Base-by-base conservation (phyloP, 2,329 filamentous ascomycete genomes). In the Arthrobotrys sinensis region DNA sequence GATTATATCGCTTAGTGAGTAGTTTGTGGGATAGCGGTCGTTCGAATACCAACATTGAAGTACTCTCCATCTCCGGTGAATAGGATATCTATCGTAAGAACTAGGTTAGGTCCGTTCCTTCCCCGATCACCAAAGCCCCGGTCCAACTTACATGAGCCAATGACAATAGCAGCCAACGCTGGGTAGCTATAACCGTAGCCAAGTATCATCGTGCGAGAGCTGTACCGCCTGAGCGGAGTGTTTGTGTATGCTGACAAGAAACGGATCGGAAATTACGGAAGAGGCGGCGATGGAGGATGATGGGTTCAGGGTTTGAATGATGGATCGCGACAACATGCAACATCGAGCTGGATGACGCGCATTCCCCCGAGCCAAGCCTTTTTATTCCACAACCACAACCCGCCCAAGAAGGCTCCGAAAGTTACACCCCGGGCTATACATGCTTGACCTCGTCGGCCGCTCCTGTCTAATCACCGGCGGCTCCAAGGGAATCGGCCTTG, bases 11-110 rank as follows among this genome's bases (percentile, higher is more conserved):
- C 46, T 75, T 21, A 45, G 64, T 63, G 52, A 43, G 34, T 55
- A 50, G 7, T 69, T 19, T 43, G 8, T 50, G 36, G 16, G 14
- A 32, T 32, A 65, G 40, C 16, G 11, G 12, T 40, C 16, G 34
- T 80, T 45, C 46, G 63, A 63, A 53, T 24, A 71, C 90, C 80
- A 89, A 94, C 93, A 86, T 99, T 97, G 87, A 99, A 99, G 77
- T 91, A 88, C 88, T 99, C 95, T 84, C 96, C 96, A 85, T 93
- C 94, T 84, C 93, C 94, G 83, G 96, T 96, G 85, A 99, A 97
- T 85, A 99, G 93, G 93, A 99, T 96, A 86, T 99, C 96, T 99
- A 81, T 24, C 19, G 5, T n/a, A 32, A 46, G 52, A 43, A 80
- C 65, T 70, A 76, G 73, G 60, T 68, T 82, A 81, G 79, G 48